Evolutionary conservation across 768 basidiomycete species (phyloP), one percentile per base, ranked within the genome.

Genomic region (Lepiota venenata): DNA sequence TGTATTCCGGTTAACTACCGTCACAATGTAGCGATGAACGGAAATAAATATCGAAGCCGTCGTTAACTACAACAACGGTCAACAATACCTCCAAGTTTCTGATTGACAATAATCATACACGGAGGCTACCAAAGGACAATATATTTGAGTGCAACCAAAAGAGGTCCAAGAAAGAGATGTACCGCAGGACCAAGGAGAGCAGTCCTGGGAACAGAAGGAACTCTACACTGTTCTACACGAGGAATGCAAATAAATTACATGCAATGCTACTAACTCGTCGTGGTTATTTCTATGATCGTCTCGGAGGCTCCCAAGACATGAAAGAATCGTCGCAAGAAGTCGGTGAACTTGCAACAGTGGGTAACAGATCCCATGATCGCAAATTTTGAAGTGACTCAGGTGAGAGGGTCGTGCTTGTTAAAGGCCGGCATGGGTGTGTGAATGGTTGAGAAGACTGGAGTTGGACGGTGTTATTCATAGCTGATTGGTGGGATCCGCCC

Each of bases 231-330:
- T 47, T 54, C 27, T 40, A 55, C 54, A 21, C 27, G 3, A 42
- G 15, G 38, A 52, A 40, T 45, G 45, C 45, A 48, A 56, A 39
- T 56, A 56, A 50, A 29, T 56, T 56, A 56, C 50, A 55, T n/a
- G 32, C 29, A 45, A n/a, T 47, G 46, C 16, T 47, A 47, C 46
- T 18, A 12, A 35, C 10, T n/a, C 43, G 22, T 29, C 12, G 7
- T 22, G 5, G 27, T 46, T 16, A 25, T 22, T 7, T 15, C 54
- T 60, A 74, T 32, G 62, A 49, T 45, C 69, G 69, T 32, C 74
- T 70, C 29, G 74, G 68, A 45, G 80, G 79, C 61, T 82, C 76
- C 82, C 83, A 85, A 58, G 77, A 77, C 81, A 83, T 83, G 60
- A 84, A 82, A 0, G 78, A 72, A 62, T 84, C 82, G 40, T 82